Evolutionary conservation across 2,329 filamentous ascomycete species (phyloP).

Genomic region (Pestalotiopsis sp.): DNA sequence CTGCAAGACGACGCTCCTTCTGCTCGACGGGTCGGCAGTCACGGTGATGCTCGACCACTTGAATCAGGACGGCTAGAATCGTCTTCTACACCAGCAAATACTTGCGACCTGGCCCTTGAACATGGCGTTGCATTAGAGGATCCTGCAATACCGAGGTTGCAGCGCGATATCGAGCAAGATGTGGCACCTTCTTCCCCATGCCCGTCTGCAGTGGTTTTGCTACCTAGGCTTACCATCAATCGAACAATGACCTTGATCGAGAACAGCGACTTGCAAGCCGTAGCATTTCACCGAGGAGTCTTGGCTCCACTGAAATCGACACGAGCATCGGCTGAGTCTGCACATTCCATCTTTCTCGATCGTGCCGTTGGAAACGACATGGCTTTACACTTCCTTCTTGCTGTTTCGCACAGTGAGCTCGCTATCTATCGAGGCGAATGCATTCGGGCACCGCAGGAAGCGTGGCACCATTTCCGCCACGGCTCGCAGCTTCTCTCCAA

Average conservation of each 20-base stretch:
- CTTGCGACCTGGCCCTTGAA: no score
- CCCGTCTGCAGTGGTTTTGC: neutral
- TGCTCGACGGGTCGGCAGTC: no score
- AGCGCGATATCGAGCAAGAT: no score
- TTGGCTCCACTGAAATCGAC: conserved; percentile 7
- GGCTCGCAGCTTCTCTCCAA: neutral
- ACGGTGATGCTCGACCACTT: no score
- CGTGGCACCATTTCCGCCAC: conserved; percentile 1
- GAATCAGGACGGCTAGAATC: no score
- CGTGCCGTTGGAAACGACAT: neutral
- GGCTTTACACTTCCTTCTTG: conserved; percentile 7
- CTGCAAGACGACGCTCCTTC: neutral
- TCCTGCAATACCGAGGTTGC: no score
- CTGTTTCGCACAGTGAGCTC: conserved; percentile 3
- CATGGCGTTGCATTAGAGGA: no score
- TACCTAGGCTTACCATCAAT: neutral
- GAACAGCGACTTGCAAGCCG: neutral
- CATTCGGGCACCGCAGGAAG: neutral
- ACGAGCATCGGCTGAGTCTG: neutral
- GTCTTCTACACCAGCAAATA: no score
- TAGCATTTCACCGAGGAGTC: neutral
- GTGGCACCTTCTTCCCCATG: neutral
- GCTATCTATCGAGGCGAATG: neutral
- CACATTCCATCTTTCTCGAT: conserved; percentile 3
- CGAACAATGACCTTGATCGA: no score